Evolutionary conservation across 2,329 filamentous ascomycete species (phyloP), one percentile per base, ranked within the genome.

Genomic region (Cadophora sp.): DNA sequence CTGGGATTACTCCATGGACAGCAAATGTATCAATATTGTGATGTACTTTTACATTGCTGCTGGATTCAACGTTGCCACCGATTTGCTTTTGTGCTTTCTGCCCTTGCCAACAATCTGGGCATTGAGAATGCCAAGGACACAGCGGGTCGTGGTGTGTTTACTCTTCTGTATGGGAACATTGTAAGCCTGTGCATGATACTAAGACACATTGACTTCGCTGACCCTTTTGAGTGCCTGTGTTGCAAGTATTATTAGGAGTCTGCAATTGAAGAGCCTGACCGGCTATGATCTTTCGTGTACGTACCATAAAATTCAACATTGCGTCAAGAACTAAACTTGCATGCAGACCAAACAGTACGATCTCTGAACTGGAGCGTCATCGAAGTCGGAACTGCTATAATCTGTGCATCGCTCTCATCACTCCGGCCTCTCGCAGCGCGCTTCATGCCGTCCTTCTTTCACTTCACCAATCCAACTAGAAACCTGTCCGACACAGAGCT

Each of bases 321-420:
- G 16, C 4, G 27, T 51, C 3, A 37, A 24, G 26, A 22, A 22
- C 31, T 34, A 14, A 61, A 27, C 26, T 37, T 22, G n/a, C 19
- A 14, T n/a, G n/a, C 26, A 71, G 69, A 67, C 26, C 31, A 65
- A 16, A 73, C 74, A 48, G 75, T 76, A 22, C 73, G 76, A 31
- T 69, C 77, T n/a, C 72, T 78, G 6, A 74, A 76, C 34, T 79
- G 77, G 78, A 77, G 75, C 31, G 70, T 76, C 19, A 74, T 78
- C 51, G 77, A 79, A 68, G 72, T 73, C 46, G 73, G 74, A 50
- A 74, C 76, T 5, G 81, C 79, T 24, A 82, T 84, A 26, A 76
- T 78, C 40, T 82, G 77, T 8, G 82, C 81, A 53, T 83, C 81
- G 51, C 80, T 82, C 0, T 76, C 77, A 0, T 77, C 81, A 7